phyloP scores from a whole-genome alignment of 73 alveolate species.

The Durusdinium trenchii region DNA sequence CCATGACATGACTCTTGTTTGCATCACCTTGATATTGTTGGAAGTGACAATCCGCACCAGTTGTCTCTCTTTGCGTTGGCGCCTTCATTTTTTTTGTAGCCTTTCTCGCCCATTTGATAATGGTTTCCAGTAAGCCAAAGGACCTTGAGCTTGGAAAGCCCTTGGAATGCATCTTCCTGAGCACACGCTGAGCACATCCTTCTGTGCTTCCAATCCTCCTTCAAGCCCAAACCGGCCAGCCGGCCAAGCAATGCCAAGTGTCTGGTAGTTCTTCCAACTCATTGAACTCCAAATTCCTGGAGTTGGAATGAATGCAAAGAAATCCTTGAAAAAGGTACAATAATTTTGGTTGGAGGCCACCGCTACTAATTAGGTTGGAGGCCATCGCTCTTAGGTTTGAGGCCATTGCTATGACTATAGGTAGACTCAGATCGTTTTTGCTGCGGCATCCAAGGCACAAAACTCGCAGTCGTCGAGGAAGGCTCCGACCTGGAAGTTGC shows the following conservation, averaged over 20 bases:
- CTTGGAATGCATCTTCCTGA: constrained; percentile 38
- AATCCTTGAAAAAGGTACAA: too few relatives aligned
- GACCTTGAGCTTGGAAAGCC: constrained; percentile 36
- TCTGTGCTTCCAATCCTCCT: not conserved
- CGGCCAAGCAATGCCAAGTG: not conserved
- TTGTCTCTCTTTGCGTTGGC: not conserved
- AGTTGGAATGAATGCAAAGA: too few relatives aligned
- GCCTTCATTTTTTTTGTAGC: constrained; percentile 92
- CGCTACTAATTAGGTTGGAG: too few relatives aligned
- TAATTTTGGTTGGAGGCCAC: too few relatives aligned
- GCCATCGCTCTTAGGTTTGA: too few relatives aligned
- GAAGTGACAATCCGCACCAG: not conserved
- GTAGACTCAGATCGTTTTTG: too few relatives aligned
- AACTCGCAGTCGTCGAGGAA: not conserved
- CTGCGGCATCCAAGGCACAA: not conserved
- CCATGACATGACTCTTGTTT: not conserved
- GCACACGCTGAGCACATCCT: not conserved
- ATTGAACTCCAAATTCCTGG: constrained; percentile 86
- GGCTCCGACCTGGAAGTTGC: not conserved
- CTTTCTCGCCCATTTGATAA: constrained; percentile 53
- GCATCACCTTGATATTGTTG: not conserved
- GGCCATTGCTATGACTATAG: too few relatives aligned
- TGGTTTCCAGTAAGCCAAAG: constrained; percentile 95
- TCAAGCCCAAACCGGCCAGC: not conserved
- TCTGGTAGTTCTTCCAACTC: constrained; percentile 62